Conservation (phyloP, 1,284 basidiomycete genomes). For the Leccinum laetum region DNA sequence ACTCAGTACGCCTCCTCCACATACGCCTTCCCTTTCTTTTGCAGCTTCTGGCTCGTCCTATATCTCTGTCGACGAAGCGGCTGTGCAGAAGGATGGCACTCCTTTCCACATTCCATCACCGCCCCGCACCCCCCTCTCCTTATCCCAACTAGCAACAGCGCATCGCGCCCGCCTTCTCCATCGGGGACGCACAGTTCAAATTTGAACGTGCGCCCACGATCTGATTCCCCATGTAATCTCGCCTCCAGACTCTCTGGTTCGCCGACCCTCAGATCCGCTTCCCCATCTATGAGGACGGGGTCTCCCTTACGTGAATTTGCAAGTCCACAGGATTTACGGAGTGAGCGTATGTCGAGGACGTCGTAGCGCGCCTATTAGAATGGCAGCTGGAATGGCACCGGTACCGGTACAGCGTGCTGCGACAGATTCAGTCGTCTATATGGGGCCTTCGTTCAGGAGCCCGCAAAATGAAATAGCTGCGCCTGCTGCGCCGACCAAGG, state of each 20-base stretch:
- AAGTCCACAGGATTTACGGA: conserved; percentile 24
- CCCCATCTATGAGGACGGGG: conserved; percentile 22
- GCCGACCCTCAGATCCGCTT: conserved; percentile 20
- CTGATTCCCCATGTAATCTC: conserved; percentile 24
- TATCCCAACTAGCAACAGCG: not conserved
- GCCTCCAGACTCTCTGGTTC: conserved; percentile 21
- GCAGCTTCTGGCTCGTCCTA: conserved; percentile 18
- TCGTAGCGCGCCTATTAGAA: conserved; percentile 11
- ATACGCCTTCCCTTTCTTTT: conserved; percentile 20
- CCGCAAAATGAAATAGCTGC: conserved; percentile 20
- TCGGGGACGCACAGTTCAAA: conserved; percentile 8
- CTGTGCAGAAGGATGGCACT: conserved; percentile 7
- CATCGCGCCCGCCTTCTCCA: conserved; percentile 13
- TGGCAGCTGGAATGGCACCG: conserved; percentile 12
- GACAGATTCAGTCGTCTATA: conserved; percentile 44
- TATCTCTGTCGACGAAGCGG: conserved; percentile 11
- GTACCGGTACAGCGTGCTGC: conserved; percentile 44
- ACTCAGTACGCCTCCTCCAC: conserved; percentile 27
- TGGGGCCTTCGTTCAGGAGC: conserved; percentile 28
- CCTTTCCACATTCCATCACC: conserved; percentile 5
- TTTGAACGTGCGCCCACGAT: conserved; percentile 15
- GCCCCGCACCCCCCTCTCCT: conserved; percentile 3
- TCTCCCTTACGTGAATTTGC: conserved; percentile 29
- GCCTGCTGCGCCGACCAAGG: conserved; percentile 53
- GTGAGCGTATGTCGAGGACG: conserved; percentile 30